These are phyloP conservation scores for Peltaster fructicola DNA, from an alignment of 2,329 filamentous ascomycete genomes.

Conservation along the genomic window DNA sequence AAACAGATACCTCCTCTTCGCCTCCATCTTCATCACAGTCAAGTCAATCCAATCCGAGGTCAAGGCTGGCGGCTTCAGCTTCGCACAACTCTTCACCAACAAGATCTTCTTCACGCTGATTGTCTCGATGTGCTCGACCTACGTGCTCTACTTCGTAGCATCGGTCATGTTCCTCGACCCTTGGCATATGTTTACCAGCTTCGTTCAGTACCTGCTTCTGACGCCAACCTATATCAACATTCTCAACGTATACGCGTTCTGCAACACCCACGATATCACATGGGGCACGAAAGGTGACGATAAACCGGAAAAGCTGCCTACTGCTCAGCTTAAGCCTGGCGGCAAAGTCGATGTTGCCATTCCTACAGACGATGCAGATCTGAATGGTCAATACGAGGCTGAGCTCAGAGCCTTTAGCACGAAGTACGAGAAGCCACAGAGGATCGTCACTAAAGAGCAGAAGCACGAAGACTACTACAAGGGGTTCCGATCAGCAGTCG, in stretches of 20 bases:
- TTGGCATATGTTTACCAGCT: slow-evolving; percentile 96
- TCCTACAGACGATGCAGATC: slow-evolving; percentile 77
- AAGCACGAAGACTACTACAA: slow-evolving; percentile 98
- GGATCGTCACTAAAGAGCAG: slow-evolving; percentile 43
- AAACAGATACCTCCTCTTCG: slow-evolving; percentile 71
- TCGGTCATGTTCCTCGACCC: slow-evolving; percentile 93
- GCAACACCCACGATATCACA: slow-evolving; percentile 92
- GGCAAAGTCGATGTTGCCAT: slow-evolving; percentile 84
- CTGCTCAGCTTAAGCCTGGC: slow-evolving; percentile 76
- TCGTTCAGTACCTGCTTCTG: slow-evolving; percentile 84
- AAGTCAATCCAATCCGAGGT: slow-evolving; percentile 63
- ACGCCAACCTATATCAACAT: slow-evolving; percentile 97
- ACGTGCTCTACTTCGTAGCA: slow-evolving; percentile 78
- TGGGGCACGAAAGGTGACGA: slow-evolving; percentile 98
- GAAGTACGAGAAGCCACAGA: slow-evolving; percentile 60
- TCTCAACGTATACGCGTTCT: slow-evolving; percentile 97
- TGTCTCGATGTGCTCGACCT: slow-evolving; percentile 80
- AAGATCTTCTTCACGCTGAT: slow-evolving; percentile 84
- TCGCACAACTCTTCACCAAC: slow-evolving; percentile 65
- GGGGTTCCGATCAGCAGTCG: slow-evolving; percentile 80
- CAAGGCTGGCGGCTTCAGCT: slow-evolving; percentile 41
- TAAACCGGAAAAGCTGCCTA: slow-evolving; percentile 78
- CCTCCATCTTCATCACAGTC: slow-evolving; percentile 85
- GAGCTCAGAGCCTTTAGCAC: slow-evolving; percentile 57
- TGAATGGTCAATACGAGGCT: slow-evolving; percentile 86